These are phyloP conservation scores for Stentor roeselii DNA, from an alignment of 73 alveolate species.

Conservation along the genomic window DNA sequence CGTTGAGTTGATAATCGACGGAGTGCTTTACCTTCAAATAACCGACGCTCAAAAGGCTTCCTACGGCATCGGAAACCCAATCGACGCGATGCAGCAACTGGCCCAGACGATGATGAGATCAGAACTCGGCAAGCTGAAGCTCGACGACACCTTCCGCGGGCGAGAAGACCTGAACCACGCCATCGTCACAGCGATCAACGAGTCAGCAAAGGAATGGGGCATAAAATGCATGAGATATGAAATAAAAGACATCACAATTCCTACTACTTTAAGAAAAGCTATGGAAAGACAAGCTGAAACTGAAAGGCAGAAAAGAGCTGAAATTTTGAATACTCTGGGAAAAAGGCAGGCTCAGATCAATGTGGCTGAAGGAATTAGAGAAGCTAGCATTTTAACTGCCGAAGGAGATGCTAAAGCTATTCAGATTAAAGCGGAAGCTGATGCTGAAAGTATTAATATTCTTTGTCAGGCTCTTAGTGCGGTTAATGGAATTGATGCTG, in stretches of 20 bases:
- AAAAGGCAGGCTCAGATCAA: conserved; percentile 57
- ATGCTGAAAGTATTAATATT: neutral
- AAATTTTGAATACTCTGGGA: conserved; percentile 74
- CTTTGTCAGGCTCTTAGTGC: neutral
- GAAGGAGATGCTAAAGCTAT: conserved; percentile 40
- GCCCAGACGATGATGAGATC: conserved; percentile 92
- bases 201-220: conserved; percentile 85
- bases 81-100: conserved; percentile 66
- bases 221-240: conserved; percentile 72
- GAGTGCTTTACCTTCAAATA: conserved; percentile 79
- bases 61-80: conserved; percentile 68
- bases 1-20: conserved; percentile 84
- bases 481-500: neutral
- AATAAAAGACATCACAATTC: conserved; percentile 77
- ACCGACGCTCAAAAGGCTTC: conserved; percentile 80
- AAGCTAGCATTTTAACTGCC: conserved; percentile 66
- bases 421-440: conserved; percentile 4
- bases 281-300: conserved; percentile 84
- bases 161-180: conserved; percentile 13
- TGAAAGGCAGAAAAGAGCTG: conserved; percentile 78
- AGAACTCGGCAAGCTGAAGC: conserved; percentile 79
- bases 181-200: conserved; percentile 46
- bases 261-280: conserved; percentile 60
- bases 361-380: conserved; percentile 68
- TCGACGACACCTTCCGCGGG: conserved; percentile 35